Evolutionary conservation across 352 stramenopile species (phyloP).

Genomic region (Phytophthora syringae): DNA sequence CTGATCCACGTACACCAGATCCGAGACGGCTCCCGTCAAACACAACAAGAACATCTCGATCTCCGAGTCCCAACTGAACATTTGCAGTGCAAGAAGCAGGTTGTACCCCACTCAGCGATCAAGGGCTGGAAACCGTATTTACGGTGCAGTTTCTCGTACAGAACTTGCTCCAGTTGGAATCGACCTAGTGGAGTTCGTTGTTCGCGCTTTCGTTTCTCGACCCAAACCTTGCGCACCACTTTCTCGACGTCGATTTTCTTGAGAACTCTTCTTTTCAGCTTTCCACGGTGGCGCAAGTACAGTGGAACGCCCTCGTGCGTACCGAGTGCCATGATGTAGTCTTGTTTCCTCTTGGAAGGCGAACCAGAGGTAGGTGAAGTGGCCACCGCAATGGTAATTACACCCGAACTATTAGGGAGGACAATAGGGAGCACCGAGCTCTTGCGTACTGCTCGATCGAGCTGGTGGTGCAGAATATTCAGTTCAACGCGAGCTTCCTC

Average conservation of each 20-base stretch:
- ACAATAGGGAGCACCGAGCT: conserved; percentile 20
- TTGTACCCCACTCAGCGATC: conserved; percentile 90
- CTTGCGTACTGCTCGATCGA: conserved; percentile 54
- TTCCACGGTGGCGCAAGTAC: conserved; percentile 81
- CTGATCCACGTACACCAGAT: conserved; percentile 77
- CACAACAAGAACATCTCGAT: conserved; percentile 82
- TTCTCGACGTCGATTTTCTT: conserved; percentile 78
- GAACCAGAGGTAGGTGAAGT: conserved; percentile 13
- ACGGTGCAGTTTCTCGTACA: conserved; percentile 81
- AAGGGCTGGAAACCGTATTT: conserved; percentile 85
- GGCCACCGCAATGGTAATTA: conserved; percentile 23
- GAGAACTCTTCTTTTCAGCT: conserved; percentile 60
- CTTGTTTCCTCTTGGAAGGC: conserved; percentile 51
- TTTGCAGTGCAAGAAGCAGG: conserved; percentile 70
- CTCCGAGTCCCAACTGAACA: conserved; percentile 78
- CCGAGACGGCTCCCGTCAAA: conserved; percentile 70
- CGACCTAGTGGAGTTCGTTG: conserved; percentile 51
- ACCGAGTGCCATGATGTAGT: conserved; percentile 68
- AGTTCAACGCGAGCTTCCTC: conserved; percentile 81
- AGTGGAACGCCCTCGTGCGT: conserved; percentile 62
- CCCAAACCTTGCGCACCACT: conserved; percentile 75
- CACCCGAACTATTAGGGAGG: conserved; percentile 9
- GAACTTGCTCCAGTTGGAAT: conserved; percentile 62
- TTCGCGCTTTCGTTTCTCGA: conserved; percentile 76
- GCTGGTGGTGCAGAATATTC: conserved; percentile 74